Base-by-base conservation (phyloP, 2,329 filamentous ascomycete genomes). In the Aspergillus japonicus region DNA sequence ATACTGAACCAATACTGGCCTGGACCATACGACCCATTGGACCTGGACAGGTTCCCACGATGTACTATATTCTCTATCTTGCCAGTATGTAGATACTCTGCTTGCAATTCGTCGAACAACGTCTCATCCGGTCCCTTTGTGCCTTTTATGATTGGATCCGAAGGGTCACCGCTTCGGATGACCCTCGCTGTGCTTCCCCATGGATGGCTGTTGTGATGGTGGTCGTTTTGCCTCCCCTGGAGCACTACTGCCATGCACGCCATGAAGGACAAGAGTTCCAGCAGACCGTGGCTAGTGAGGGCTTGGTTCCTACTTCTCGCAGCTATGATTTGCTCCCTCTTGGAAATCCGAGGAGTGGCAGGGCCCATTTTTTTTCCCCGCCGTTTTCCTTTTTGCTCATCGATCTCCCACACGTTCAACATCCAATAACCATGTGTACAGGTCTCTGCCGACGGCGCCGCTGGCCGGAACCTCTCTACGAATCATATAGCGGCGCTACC, bases 381-480 rank as follows among this genome's bases (percentile, higher is more conserved):
- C 11, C 33, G 7, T 29, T 8, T 23, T 35, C 11, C 11, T 35
- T 35, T 12, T 12, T 12, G 33, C 33, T 35, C 33, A 35, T 12
- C 33, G 12, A 1, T 35, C 14, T 24, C 26, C 7, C 26, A 29
- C 21, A 52, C 21, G 50, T 52, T 16, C 11, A 35, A 42, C 50
- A 39, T 19, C 51, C 39, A 44, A 44, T 44, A 69, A 75, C 73
- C 71, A 64, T 59, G 69, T 64, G 54, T 44, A 61, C 75, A 98
- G 94, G 92, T 80, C 89, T 97, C 72, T 98, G 94, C 84, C 89
- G 91, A 76, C 92, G 94, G 70, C 92, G 94, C 77, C 91, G 92
- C 78, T 98, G 94, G 94, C 88, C 87, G 68, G 91, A 96, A 75
- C 94, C 94, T 71, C 84, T 87, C 74, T 98, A 96, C 83, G 89